phyloP scores from a whole-genome alignment of 2,329 filamentous ascomycete species.

The Claviceps monticola region DNA sequence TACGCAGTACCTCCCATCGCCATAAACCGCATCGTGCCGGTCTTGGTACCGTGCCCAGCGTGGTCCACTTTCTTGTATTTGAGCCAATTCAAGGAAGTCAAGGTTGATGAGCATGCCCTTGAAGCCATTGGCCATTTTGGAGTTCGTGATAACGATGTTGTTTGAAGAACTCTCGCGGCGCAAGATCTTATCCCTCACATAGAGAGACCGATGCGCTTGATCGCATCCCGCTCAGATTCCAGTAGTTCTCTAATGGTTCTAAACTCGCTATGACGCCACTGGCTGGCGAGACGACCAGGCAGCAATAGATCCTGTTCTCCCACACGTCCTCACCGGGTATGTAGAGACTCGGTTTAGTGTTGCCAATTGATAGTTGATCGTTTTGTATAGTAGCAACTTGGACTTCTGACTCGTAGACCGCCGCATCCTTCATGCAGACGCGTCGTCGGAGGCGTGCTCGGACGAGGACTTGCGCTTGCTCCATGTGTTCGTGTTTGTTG shows the following conservation, averaged over 20 bases:
- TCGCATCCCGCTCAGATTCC: conserved; percentile 4
- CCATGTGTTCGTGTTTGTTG: background rate
- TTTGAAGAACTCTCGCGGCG: conserved; percentile 2
- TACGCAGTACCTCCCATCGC: conserved; percentile 20
- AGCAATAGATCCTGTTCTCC: conserved; percentile 7
- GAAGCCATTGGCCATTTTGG: conserved; percentile 6
- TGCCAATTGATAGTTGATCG: background rate
- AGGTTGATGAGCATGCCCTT: conserved; percentile 15
- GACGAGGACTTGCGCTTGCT: too few relatives aligned
- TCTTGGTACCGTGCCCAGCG: conserved; percentile 13
- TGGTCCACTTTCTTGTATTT: conserved; percentile 6
- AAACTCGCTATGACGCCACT: conserved; percentile 5
- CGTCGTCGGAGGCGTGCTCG: conserved; percentile 1
- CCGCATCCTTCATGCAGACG: conserved; percentile 6
- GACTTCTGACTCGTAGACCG: conserved; percentile 5
- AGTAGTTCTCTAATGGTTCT: background rate
- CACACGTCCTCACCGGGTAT: conserved; percentile 5
- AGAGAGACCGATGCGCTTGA: conserved; percentile 4
- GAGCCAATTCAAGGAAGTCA: conserved; percentile 2
- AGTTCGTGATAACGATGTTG: conserved; percentile 3
- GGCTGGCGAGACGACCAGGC: conserved; percentile 6
- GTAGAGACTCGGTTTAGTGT: conserved; percentile 6
- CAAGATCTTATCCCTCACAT: conserved; percentile 1
- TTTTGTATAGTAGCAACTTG: background rate
- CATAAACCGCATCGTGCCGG: conserved; percentile 21